These are phyloP conservation scores for Gremmenia infestans DNA, from an alignment of 2,329 filamentous ascomycete genomes.

Conservation along the genomic window DNA sequence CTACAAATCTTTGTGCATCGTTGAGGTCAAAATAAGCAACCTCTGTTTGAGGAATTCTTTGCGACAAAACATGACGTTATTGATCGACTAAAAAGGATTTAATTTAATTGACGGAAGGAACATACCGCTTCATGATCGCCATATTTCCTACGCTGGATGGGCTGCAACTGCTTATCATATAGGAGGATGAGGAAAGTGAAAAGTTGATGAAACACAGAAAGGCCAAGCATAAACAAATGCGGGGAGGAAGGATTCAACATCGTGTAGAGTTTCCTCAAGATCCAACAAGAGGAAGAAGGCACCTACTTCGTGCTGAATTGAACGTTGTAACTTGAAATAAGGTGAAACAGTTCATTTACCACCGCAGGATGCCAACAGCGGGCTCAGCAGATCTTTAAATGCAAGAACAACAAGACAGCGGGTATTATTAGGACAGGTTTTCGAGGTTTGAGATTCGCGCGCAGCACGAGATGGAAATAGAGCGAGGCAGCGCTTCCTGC, in stretches of 20 bases:
- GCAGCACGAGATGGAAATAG: neutral
- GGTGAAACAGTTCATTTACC: neutral
- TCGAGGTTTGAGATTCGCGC: neutral
- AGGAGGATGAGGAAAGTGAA: neutral
- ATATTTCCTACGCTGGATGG: neutral
- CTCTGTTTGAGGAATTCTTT: too few species aligned
- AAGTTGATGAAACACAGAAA: neutral
- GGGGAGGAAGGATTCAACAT: neutral
- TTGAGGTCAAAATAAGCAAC: too few species aligned
- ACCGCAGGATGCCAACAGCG: neutral
- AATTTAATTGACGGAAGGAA: too few species aligned
- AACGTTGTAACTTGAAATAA: neutral
- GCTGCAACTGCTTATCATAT: neutral
- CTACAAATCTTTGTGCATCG: too few species aligned
- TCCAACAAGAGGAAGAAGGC: neutral
- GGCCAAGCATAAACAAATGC: neutral
- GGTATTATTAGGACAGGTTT: neutral
- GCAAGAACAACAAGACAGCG: neutral
- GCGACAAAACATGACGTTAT: too few species aligned
- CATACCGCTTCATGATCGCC: too few species aligned
- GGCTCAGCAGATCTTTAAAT: neutral
- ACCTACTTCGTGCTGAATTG: neutral
- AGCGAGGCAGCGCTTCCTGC: neutral
- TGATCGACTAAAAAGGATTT: too few species aligned
- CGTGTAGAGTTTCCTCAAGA: neutral